Base-by-base conservation (phyloP, 495 filamentous ascomycete species). In the Neurospora intermedia region DNA sequence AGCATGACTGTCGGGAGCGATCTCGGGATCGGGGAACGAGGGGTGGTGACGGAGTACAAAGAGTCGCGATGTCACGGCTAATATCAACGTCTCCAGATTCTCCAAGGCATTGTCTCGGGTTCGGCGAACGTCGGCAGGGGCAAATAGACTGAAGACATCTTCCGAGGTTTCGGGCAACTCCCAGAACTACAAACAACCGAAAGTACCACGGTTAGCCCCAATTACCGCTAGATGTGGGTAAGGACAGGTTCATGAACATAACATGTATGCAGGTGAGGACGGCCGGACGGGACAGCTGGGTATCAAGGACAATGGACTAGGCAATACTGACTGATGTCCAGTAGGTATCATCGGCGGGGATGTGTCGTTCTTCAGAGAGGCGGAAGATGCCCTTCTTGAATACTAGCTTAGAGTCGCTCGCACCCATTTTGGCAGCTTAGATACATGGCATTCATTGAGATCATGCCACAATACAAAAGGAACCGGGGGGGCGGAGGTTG, bases 331-430 rank as follows among this genome's bases (percentile, higher is more conserved):
- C 94, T 77, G 93, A 92, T 71, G 93, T 88, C 96, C 96, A 99
- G 85, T 97, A 98, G 15, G 90, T 86, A 85, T 97, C 94, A 80
- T 94, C 90, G 54, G 93, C 88, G 62, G 94, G 88, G 77, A 99
- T 98, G 76, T 92, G 87, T 76, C 91, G 89, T 80, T 96, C 90
- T 81, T 97, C 94, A 20, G 94, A 96, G 71, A 99, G 90, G 79
- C 91, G 90, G 85, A 99, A 99, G 85, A 99, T 97, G 81, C 94
- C 96, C 82, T 97, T 92, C 83, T 98, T 99, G 89, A 99, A 98
- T 78, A 94, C 93, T 78, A 98, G 91, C 89, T 99, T 99, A 75
- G 95, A 98, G 85, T 99, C 96, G 81, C 96, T 97, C 79, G 96
- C 96, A 81, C 96, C 96, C 96, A 99, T 99, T 13, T 71, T 81